phyloP scores from a whole-genome alignment of 768 basidiomycete species.

The Boletus coccyginus region DNA sequence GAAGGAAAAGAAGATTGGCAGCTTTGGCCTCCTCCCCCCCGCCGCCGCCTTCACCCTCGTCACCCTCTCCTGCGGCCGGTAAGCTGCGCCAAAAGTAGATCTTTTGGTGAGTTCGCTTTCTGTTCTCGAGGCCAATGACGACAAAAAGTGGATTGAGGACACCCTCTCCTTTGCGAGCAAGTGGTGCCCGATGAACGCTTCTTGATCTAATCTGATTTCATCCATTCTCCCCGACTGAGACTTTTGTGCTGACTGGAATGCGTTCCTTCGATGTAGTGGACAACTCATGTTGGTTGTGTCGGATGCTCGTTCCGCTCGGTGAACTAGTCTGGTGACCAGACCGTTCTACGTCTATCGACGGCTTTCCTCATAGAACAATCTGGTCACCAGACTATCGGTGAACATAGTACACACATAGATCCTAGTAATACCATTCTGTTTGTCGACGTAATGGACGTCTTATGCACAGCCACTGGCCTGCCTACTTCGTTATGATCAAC shows the following conservation, averaged over 20 bases:
- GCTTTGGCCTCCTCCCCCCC: neutral
- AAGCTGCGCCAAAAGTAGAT: conserved; percentile 16
- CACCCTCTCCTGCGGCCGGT: neutral
- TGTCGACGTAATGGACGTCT: neutral
- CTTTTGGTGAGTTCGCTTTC: conserved; percentile 15
- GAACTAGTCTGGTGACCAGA: too few species aligned
- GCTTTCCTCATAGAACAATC: too few species aligned
- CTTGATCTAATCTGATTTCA: conserved; percentile 93
- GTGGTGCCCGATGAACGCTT: conserved; percentile 55
- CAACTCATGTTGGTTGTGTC: neutral
- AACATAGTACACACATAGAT: neutral
- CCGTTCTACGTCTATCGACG: too few species aligned
- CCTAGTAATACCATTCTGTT: neutral
- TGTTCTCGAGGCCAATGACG: conserved; percentile 50
- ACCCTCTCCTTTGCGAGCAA: conserved; percentile 40
- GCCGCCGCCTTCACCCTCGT: neutral
- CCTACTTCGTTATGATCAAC: conserved; percentile 62
- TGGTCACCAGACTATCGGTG: too few species aligned
- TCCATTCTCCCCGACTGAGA: neutral
- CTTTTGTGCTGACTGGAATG: conserved; percentile 10
- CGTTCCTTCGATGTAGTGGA: neutral
- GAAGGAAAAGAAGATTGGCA: conserved; percentile 30
- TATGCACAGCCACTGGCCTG: conserved; percentile 25
- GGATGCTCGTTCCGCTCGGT: neutral
- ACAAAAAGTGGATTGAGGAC: conserved; percentile 74